phyloP scores from a whole-genome alignment of 352 stramenopile genomes.

The Phytopythium delawarense region DNA sequence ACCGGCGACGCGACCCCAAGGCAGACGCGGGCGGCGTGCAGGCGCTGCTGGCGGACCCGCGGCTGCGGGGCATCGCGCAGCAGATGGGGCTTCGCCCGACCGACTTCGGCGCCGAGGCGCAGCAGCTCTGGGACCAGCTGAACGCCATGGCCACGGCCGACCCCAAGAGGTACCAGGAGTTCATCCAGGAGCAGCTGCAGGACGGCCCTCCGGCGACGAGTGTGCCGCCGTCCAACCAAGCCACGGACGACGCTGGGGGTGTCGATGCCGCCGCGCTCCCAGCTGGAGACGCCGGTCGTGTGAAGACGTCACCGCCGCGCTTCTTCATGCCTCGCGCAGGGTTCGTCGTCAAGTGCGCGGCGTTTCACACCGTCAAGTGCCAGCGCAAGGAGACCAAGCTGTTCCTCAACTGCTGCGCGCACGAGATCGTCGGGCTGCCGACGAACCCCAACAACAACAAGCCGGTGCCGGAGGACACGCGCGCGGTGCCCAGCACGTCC shows the following conservation, averaged over 20 bases:
- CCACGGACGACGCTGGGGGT: neutral
- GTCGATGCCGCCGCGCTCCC: neutral
- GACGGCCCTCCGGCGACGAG: constrained; percentile 33
- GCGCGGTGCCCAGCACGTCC: constrained; percentile 58
- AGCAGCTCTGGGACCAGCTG: constrained; percentile 68
- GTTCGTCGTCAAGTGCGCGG: constrained; percentile 76
- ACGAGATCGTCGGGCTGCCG: constrained; percentile 62
- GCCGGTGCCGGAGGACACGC: constrained; percentile 55
- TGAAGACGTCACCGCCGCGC: constrained; percentile 14
- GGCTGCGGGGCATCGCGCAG: constrained; percentile 76
- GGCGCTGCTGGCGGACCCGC: constrained; percentile 44
- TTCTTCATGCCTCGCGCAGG: constrained; percentile 67
- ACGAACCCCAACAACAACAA: constrained; percentile 72
- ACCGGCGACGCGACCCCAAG: constrained; percentile 39
- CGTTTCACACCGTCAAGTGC: constrained; percentile 50
- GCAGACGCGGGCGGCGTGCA: constrained; percentile 17
- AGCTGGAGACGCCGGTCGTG: neutral
- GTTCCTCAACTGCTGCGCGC: constrained; percentile 77
- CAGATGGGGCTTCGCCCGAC: constrained; percentile 74
- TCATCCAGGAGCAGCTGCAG: constrained; percentile 80
- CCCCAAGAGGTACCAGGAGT: constrained; percentile 64
- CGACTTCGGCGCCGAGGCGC: constrained; percentile 62
- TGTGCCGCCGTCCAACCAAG: neutral
- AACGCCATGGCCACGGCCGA: constrained; percentile 70
- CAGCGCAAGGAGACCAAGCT: constrained; percentile 64